Conservation (phyloP, 164 flowering plant genomes). For the Aristolochia fimbriata region DNA sequence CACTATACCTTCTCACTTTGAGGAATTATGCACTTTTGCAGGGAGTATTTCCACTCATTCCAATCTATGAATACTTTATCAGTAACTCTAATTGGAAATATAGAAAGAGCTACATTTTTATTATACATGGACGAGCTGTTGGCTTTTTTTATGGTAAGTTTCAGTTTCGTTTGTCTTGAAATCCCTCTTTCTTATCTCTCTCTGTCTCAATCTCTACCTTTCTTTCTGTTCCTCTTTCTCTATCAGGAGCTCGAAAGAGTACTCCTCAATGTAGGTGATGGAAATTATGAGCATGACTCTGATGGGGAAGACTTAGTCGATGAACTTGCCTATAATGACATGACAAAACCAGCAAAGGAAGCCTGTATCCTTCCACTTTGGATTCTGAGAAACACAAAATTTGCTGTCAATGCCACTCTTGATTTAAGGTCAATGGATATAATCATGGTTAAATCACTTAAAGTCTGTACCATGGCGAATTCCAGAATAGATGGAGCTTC, state of each 20-base stretch:
- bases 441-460: conserved; percentile 35
- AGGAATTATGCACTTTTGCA: conserved; percentile 22
- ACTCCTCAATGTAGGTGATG: neutral
- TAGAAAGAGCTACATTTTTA: conserved; percentile 27
- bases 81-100: conserved; percentile 29
- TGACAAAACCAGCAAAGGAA: conserved; percentile 11
- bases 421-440: conserved; percentile 39
- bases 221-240: neutral
- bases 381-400: conserved; percentile 14
- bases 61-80: conserved; percentile 33
- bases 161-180: neutral
- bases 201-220: too few species aligned
- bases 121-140: conserved; percentile 47
- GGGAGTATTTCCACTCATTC: conserved; percentile 56
- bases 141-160: conserved; percentile 48
- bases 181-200: too few species aligned
- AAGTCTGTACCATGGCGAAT: conserved; percentile 11
- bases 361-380: conserved; percentile 12
- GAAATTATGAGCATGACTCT: conserved; percentile 9
- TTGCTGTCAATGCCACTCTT: conserved; percentile 27
- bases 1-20: neutral
- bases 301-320: conserved; percentile 9
- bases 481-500: conserved; percentile 10
- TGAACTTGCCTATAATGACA: conserved; percentile 17
- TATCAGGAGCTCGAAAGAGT: neutral